Evolutionary conservation across 768 basidiomycete species (phyloP).

Genomic region (Trametopsis cervina): DNA sequence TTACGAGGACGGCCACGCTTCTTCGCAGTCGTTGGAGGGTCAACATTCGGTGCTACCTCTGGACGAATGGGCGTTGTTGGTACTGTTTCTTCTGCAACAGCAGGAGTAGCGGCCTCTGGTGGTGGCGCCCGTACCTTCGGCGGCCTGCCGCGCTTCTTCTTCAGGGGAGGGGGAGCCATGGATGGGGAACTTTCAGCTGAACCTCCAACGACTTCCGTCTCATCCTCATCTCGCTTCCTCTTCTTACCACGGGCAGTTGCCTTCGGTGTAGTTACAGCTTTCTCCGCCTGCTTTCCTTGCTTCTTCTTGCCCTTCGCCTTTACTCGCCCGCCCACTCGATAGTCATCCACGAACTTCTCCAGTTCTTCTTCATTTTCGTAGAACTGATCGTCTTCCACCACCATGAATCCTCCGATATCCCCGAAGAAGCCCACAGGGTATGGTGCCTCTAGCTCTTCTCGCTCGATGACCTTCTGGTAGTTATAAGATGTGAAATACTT

Average conservation of each 20-base stretch:
- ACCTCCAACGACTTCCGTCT: neutral
- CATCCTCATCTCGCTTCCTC: conserved; percentile 26
- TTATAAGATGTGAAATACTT: conserved; percentile 73
- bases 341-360: conserved; percentile 40
- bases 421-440: conserved; percentile 41
- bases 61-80: too few species aligned
- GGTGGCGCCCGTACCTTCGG: neutral
- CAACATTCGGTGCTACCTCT: neutral
- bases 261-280: conserved; percentile 18
- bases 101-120: neutral
- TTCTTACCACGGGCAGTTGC: conserved; percentile 21
- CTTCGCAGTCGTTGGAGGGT: neutral
- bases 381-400: conserved; percentile 41
- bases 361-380: conserved; percentile 41
- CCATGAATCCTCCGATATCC: conserved; percentile 47
- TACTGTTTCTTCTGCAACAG: neutral
- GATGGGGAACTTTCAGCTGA: neutral
- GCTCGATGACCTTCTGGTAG: conserved; percentile 54
- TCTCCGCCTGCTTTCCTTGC: conserved; percentile 22
- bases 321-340: conserved; percentile 17
- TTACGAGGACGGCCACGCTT: conserved; percentile 5
- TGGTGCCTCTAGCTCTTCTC: conserved; percentile 56
- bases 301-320: conserved; percentile 18
- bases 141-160: conserved; percentile 5
- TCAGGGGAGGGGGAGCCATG: neutral